Evolutionary conservation across 768 basidiomycete species (phyloP).

Genomic region (Lactifluus volemus): DNA sequence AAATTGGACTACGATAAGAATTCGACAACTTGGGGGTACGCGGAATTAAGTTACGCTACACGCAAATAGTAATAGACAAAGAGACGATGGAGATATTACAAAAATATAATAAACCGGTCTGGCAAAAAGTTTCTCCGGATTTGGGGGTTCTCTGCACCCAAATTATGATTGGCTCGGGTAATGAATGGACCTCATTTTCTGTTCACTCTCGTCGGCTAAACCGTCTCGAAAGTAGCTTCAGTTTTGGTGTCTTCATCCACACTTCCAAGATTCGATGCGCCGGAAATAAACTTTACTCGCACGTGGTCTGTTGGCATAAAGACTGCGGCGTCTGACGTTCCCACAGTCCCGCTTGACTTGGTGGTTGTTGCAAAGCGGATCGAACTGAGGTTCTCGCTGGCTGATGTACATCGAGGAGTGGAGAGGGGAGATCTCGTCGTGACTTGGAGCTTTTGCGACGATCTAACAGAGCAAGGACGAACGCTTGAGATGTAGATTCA

Average conservation of each 20-base stretch:
- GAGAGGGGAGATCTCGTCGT: background rate
- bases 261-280: background rate
- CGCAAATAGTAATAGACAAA: too few species aligned
- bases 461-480: background rate
- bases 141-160: too few species aligned
- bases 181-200: too few species aligned
- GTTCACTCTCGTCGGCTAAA: background rate
- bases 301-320: background rate
- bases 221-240: background rate
- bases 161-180: too few species aligned
- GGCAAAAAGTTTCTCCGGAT: too few species aligned
- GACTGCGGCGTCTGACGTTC: background rate
- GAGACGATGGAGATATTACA: too few species aligned
- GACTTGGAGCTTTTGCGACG: background rate
- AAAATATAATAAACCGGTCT: too few species aligned
- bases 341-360: background rate
- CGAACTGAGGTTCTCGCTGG: background rate
- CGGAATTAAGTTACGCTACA: too few species aligned
- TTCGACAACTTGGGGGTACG: too few species aligned
- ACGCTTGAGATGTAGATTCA: background rate
- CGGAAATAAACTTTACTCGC: too few species aligned
- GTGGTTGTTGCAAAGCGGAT: background rate
- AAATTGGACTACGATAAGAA: too few species aligned
- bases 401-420: background rate
- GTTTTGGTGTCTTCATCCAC: background rate